Base-by-base conservation (phyloP, 1,284 basidiomycete species). In the Puccinia sorghi region DNA sequence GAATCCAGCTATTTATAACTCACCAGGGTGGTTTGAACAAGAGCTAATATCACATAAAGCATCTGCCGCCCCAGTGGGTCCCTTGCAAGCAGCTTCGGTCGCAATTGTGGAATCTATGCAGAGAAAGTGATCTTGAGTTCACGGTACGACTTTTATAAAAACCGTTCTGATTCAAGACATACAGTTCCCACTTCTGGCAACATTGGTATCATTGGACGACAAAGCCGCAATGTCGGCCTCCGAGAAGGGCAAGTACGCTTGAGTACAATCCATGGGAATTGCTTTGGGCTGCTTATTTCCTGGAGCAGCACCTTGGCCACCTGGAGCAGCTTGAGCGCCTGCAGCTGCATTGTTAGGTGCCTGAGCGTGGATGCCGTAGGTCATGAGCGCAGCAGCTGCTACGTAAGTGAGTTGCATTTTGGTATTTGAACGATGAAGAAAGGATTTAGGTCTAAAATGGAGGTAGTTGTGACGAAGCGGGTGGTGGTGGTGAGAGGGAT, bases 231-330 rank as follows among this genome's bases (percentile, higher is more conserved):
- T 25, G 25, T 72, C 71, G 56, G 71, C 71, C 57, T 72, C 71
- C 6, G 71, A 72, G 71, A 72, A 59, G n/a, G 71, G 71, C 54
- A 72, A 41, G 71, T 43, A 72, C 6, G 71, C 71, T 61, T 72
- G 71, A 41, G 54, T 72, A 20, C 71, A 72, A 22, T 72, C 46
- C 71, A 61, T 61, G 32, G 52, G 17, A 57, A 59, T 61, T 7
- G 61, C 5, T 12, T 39, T 72, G 43, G 71, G 71, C 17, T 43
- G 70, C 50, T 48, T 48, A 25, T 13, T 25, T 37, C 25, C 66
- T 12, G 66, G 32, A 39, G 66, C 25, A 48, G 64, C 43, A 46
- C n/a, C 46, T 25, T 43, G n/a, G 17, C n/a, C 64, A 67, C 41
- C 64, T 22, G 64, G 25, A 25, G 64, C 64, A 48, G 13, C 27